Conservation (phyloP, 1,284 basidiomycete species). For the Melampsora americana region DNA sequence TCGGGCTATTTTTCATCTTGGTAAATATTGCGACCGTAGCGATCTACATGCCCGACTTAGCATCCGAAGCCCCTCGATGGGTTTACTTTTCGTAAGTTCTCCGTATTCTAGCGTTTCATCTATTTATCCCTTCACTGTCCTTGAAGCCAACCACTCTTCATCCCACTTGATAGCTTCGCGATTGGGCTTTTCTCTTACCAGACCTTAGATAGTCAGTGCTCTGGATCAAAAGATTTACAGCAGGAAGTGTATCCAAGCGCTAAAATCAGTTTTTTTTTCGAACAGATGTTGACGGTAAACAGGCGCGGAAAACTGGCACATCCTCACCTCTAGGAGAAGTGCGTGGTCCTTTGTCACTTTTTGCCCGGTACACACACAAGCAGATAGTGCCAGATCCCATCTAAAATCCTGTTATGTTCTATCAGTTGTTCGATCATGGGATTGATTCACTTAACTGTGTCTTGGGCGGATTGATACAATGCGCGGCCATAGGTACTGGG, state of each 20-base stretch:
- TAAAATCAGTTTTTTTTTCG: not conserved
- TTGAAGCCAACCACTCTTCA: not conserved
- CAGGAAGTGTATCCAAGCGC: not conserved
- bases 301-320: constrained; percentile 39
- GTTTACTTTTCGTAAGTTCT: constrained; percentile 37
- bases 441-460: constrained; percentile 43
- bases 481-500: constrained; percentile 27
- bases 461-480: constrained; percentile 39
- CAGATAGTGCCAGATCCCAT: not conserved
- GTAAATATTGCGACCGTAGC: constrained; percentile 30
- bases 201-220: constrained; percentile 40
- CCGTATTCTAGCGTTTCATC: not conserved
- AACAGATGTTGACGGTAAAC: constrained; percentile 43
- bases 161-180: constrained; percentile 19
- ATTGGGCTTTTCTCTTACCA: constrained; percentile 39
- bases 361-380: not conserved
- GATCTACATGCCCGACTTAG: constrained; percentile 30
- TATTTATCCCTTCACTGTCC: not conserved
- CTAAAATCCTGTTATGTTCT: not conserved
- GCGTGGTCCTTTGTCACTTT: not conserved
- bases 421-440: constrained; percentile 40
- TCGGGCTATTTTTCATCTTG: constrained; percentile 37
- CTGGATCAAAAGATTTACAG: not conserved
- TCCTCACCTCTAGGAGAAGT: constrained; percentile 42
- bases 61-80: constrained; percentile 31